These are phyloP conservation scores for Alternaria sp. DNA, from an alignment of 2,329 filamentous ascomycete genomes.

Conservation along the genomic window DNA sequence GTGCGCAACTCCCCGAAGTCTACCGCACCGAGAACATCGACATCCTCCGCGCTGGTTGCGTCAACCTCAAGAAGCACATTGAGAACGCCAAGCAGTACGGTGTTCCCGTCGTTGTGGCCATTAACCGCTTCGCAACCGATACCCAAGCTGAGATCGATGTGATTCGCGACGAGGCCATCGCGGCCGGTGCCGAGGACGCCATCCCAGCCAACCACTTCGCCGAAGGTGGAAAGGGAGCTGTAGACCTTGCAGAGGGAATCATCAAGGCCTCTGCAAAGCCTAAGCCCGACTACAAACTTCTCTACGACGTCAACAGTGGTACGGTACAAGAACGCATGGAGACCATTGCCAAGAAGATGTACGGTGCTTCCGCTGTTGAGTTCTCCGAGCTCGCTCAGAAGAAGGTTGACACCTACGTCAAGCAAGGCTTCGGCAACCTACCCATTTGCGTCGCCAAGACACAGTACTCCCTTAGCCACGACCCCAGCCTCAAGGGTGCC, in stretches of 20 bases:
- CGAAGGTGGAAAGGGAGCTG: slow-evolving; percentile 87
- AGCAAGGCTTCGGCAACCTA: slow-evolving; percentile 89
- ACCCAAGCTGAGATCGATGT: slow-evolving; percentile 91
- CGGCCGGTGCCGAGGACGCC: slow-evolving; percentile 92
- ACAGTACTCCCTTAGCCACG: slow-evolving; percentile 94
- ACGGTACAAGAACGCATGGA: slow-evolving; percentile 90
- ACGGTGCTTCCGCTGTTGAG: slow-evolving; percentile 87
- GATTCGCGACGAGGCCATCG: slow-evolving; percentile 87
- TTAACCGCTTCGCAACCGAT: slow-evolving; percentile 96
- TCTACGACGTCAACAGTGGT: slow-evolving; percentile 77
- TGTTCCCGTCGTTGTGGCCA: slow-evolving; percentile 92
- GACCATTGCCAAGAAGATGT: slow-evolving; percentile 90
- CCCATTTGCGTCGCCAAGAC: slow-evolving; percentile 99
- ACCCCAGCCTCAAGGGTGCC: slow-evolving; percentile 92
- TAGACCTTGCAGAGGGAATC: slow-evolving; percentile 88
- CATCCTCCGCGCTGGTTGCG: slow-evolving; percentile 85
- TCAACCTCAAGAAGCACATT: slow-evolving; percentile 97
- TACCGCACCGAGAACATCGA: slow-evolving; percentile 96
- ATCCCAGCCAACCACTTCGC: slow-evolving; percentile 97
- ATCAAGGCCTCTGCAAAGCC: slow-evolving; percentile 83
- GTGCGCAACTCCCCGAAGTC: slow-evolving; percentile 82
- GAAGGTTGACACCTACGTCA: slow-evolving; percentile 94
- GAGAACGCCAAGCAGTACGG: slow-evolving; percentile 88
- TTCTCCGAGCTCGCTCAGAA: slow-evolving; percentile 94
- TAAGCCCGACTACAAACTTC: slow-evolving; percentile 79